Percentiles rank a stretch among this genome's conserved stretches.
These are phyloP conservation scores for Aleurites moluccanus DNA, from an alignment of 441 rosid species.

Conservation along the genomic window DNA sequence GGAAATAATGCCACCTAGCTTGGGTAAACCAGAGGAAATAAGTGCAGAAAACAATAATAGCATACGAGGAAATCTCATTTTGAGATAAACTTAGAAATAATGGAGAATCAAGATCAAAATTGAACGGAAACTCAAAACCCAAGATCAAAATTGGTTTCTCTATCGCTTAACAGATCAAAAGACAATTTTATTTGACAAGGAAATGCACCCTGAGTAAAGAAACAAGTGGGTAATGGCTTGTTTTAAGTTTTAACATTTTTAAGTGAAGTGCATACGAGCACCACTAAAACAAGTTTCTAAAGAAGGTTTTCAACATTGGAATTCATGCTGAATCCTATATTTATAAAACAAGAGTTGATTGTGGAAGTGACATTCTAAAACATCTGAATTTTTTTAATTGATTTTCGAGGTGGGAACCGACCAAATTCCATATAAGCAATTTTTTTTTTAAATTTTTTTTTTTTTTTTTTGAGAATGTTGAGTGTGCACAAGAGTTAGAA, in stretches of 20 bases:
- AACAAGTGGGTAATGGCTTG: slow-evolving; percentile 4
- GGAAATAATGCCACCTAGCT: slow-evolving; percentile 48
- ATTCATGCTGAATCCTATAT: slow-evolving; percentile 31
- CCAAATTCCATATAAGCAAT: slow-evolving; percentile 27
- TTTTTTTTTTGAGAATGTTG: slow-evolving; percentile 38
- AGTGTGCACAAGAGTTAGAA: slow-evolving; percentile 35
- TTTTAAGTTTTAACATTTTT: background rate
- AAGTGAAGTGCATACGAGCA: slow-evolving; percentile 16
- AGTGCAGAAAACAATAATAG: slow-evolving; percentile 28
- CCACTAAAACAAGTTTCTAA: slow-evolving; percentile 31
- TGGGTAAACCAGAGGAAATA: slow-evolving; percentile 24
- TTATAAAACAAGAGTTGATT: slow-evolving; percentile 14
- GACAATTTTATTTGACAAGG: slow-evolving; percentile 9
- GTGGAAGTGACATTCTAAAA: slow-evolving; percentile 31
- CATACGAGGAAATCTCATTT: background rate
- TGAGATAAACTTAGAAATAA: background rate
- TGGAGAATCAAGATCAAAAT: slow-evolving; percentile 5
- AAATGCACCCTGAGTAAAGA: slow-evolving; percentile 18
- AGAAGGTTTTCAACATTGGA: slow-evolving; percentile 26
- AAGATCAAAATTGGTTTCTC: slow-evolving; percentile 18
- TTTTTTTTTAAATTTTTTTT: slow-evolving; percentile 17
- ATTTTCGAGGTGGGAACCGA: slow-evolving; percentile 39
- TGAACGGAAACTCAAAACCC: background rate
- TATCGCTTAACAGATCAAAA: slow-evolving; percentile 23
- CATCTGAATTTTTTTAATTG: slow-evolving; percentile 23